phyloP scores from a whole-genome alignment of 2,329 filamentous ascomycete species.

The Pseudogymnoascus sp. region DNA sequence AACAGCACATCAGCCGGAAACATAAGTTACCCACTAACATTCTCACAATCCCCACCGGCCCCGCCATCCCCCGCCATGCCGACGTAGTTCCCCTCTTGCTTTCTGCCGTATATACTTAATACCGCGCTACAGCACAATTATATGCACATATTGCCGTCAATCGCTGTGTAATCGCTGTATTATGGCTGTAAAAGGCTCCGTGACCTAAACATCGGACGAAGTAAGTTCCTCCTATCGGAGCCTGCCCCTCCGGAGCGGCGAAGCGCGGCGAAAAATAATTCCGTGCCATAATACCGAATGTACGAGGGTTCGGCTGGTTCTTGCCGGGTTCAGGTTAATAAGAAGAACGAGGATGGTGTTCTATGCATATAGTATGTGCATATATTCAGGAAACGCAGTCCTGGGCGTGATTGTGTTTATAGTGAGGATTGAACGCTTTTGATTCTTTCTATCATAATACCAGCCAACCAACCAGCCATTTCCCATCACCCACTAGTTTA shows the following conservation, averaged over 20 bases:
- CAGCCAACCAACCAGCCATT: not conserved
- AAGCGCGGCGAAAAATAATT: slow-evolving; percentile 5
- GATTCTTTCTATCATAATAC: not conserved
- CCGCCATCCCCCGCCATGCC: slow-evolving; percentile 3
- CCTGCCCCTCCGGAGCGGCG: not conserved
- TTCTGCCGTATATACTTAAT: not conserved
- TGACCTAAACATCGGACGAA: slow-evolving; percentile 6
- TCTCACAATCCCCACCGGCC: slow-evolving; percentile 5
- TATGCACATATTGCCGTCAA: not conserved
- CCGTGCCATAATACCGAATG: not conserved
- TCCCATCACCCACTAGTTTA: not conserved
- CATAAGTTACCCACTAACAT: slow-evolving; percentile 3
- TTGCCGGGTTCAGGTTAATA: not conserved
- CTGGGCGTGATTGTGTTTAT: not conserved
- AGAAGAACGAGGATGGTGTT: not conserved
- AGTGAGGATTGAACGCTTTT: not conserved
- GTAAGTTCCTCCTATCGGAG: slow-evolving; percentile 7
- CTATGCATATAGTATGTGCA: slow-evolving; percentile 2
- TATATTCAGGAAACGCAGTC: not conserved
- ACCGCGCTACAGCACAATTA: slow-evolving; percentile 1
- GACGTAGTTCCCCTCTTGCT: not conserved
- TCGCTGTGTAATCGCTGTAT: not conserved
- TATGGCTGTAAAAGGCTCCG: not conserved
- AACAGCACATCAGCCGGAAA: not conserved
- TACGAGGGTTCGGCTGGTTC: not conserved